A percentile compares a stretch with the other conserved stretches of the same genome.
phyloP scores from a whole-genome alignment of 208 protist species.

The Spongospora subterranea region DNA sequence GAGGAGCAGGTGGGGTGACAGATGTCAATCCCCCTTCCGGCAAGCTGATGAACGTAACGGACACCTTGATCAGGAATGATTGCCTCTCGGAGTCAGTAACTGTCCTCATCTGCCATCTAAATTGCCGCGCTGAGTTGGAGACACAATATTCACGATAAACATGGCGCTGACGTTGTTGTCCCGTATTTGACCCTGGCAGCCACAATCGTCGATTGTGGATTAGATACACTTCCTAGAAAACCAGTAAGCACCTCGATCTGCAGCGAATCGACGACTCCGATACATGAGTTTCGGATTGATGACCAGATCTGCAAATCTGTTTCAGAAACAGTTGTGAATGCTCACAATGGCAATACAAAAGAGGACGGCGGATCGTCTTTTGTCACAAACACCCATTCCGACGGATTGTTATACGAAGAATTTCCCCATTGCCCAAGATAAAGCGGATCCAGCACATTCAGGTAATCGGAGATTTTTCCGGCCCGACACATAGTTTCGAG shows the following conservation, averaged over 20 bases:
- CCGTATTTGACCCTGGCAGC: background rate
- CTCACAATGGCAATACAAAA: background rate
- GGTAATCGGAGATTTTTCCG: background rate
- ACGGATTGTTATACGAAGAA: background rate
- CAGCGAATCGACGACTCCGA: background rate
- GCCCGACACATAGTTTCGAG: background rate
- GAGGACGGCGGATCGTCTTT: background rate
- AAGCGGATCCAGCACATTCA: background rate
- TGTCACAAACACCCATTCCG: background rate
- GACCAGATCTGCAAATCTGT: slow-evolving; percentile 14
- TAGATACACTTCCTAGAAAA: background rate
- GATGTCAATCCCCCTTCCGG: background rate
- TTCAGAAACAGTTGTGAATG: background rate
- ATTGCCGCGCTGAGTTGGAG: background rate
- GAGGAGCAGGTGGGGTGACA: background rate
- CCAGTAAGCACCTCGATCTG: background rate
- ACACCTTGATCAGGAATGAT: background rate
- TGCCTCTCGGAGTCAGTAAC: background rate
- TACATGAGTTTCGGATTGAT: background rate
- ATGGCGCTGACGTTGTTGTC: background rate
- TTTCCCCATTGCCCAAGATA: slow-evolving; percentile 36
- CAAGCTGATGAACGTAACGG: background rate
- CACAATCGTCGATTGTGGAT: slow-evolving; percentile 31
- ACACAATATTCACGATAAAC: background rate
- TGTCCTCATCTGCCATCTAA: slow-evolving; percentile 45